Evolutionary conservation across 805 yeast genomes (phyloP).

Genomic region (Wickerhamiella cacticola): DNA sequence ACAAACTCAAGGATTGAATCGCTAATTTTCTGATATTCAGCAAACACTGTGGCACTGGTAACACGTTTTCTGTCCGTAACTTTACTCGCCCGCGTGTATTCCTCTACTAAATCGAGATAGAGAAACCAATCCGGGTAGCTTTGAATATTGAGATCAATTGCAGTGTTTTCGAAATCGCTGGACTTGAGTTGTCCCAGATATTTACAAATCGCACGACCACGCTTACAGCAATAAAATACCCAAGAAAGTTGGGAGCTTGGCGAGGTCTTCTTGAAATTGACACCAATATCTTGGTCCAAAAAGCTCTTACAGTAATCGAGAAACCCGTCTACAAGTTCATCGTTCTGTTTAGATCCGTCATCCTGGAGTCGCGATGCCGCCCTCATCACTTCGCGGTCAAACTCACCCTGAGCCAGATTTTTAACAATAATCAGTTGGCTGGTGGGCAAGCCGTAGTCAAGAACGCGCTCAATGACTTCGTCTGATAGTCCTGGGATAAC

Average conservation of each 20-base stretch:
- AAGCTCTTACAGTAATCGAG: constrained; percentile 6
- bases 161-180: background rate
- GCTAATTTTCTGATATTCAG: background rate
- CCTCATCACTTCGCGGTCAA: background rate
- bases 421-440: background rate
- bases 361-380: constrained; percentile 4
- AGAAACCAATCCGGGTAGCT: constrained; percentile 9
- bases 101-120: constrained; percentile 8
- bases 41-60: constrained; percentile 2
- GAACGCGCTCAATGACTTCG: background rate
- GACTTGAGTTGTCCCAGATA: constrained; percentile 8
- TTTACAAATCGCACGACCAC: background rate
- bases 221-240: constrained; percentile 9
- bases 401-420: background rate
- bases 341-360: constrained; percentile 1
- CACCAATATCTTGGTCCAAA: background rate
- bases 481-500: background rate
- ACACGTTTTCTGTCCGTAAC: background rate
- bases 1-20: constrained; percentile 3
- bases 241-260: constrained; percentile 1
- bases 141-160: background rate
- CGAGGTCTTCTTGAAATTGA: background rate
- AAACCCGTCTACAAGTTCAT: background rate
- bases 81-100: background rate
- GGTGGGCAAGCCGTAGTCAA: background rate